Percentiles rank a stretch among this genome's conserved stretches.
Conservation (phyloP, 768 basidiomycete genomes). For the Suillus clintonianus region DNA sequence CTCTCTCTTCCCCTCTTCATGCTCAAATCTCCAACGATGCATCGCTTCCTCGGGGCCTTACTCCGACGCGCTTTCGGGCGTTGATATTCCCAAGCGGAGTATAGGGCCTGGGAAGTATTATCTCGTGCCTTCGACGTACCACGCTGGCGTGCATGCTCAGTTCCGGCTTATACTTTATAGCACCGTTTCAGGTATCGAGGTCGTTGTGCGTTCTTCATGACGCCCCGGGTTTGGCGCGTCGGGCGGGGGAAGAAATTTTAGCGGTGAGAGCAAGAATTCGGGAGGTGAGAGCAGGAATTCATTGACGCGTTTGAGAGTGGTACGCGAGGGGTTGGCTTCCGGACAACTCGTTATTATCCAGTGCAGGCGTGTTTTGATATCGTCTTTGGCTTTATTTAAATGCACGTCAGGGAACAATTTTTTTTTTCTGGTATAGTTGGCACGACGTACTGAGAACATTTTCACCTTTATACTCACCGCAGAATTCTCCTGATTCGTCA, state of each 20-base stretch:
- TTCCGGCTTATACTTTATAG: slow-evolving; percentile 69
- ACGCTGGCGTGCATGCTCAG: slow-evolving; percentile 51
- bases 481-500: slow-evolving; percentile 47
- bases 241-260: neutral
- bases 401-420: neutral
- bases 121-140: slow-evolving; percentile 73
- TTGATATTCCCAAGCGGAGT: slow-evolving; percentile 53
- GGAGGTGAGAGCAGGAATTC: slow-evolving; percentile 61
- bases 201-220: slow-evolving; percentile 12
- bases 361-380: slow-evolving; percentile 74
- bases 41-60: slow-evolving; percentile 80
- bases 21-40: slow-evolving; percentile 35
- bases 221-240: neutral
- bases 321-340: slow-evolving; percentile 79
- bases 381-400: slow-evolving; percentile 48
- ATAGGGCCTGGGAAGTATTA: slow-evolving; percentile 67
- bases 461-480: slow-evolving; percentile 3
- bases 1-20: slow-evolving; percentile 49
- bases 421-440: neutral
- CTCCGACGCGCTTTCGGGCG: slow-evolving; percentile 73
- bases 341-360: slow-evolving; percentile 82
- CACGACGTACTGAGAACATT: slow-evolving; percentile 22
- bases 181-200: slow-evolving; percentile 33
- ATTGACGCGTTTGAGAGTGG: slow-evolving; percentile 79
- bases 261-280: neutral